These are phyloP conservation scores for Biscogniauxia marginata DNA, from an alignment of 2,329 filamentous ascomycete genomes.

Conservation along the genomic window DNA sequence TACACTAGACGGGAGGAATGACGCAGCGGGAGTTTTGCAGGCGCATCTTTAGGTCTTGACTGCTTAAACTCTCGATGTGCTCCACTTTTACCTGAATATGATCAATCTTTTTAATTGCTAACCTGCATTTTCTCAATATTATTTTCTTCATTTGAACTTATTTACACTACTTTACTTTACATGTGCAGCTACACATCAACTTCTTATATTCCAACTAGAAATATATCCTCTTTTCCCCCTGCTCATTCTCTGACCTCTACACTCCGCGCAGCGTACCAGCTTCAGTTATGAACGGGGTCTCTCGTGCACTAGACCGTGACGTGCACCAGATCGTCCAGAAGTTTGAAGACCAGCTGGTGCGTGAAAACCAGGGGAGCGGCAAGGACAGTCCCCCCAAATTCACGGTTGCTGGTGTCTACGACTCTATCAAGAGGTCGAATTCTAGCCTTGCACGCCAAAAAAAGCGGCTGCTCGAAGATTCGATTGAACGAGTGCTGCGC, in stretches of 20 bases:
- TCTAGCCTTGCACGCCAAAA: constrained; percentile 81
- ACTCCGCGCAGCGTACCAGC: too few relatives aligned
- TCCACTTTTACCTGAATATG: constrained; percentile 15
- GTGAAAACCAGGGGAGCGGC: constrained; percentile 49
- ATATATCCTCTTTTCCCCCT: too few relatives aligned
- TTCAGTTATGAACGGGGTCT: too few relatives aligned
- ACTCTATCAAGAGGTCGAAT: constrained; percentile 80
- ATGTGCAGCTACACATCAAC: too few relatives aligned
- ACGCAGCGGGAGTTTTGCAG: background rate
- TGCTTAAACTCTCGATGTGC: background rate
- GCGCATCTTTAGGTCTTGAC: background rate
- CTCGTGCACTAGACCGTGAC: constrained; percentile 69
- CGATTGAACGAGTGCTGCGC: constrained; percentile 77
- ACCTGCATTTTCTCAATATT: too few relatives aligned
- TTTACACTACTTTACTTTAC: too few relatives aligned
- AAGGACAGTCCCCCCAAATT: constrained; percentile 43
- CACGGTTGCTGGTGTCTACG: constrained; percentile 65
- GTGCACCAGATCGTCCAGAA: constrained; percentile 80
- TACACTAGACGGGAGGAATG: background rate
- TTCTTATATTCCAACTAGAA: too few relatives aligned
- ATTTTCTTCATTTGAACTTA: too few relatives aligned
- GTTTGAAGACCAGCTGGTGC: constrained; percentile 65
- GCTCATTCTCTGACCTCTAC: too few relatives aligned
- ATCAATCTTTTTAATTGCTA: too few relatives aligned
- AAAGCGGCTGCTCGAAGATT: constrained; percentile 78